phyloP scores from a whole-genome alignment of 2,329 filamentous ascomycete genomes.

The Ophiobolus disseminans region DNA sequence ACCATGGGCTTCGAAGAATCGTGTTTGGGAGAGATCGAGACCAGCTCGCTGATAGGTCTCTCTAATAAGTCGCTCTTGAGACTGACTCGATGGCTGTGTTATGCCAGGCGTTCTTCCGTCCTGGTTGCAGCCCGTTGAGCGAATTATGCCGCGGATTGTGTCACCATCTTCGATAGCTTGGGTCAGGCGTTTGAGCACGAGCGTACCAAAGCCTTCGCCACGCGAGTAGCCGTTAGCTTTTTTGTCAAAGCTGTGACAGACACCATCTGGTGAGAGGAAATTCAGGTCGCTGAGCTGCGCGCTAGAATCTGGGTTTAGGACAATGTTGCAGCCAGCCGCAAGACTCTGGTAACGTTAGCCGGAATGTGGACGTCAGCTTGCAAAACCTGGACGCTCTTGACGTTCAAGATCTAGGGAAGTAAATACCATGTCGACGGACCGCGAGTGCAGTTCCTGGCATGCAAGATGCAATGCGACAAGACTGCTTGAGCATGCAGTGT shows the following conservation, averaged over 20 bases:
- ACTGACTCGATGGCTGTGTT: background rate
- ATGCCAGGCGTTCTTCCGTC: background rate
- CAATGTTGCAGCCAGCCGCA: slow-evolving; percentile 21
- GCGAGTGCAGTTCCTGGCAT: slow-evolving; percentile 20
- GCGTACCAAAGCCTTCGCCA: too few relatives aligned
- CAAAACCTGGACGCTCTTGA: too few relatives aligned
- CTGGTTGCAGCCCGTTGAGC: background rate
- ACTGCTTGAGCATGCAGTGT: slow-evolving; percentile 38
- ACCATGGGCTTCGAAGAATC: slow-evolving; percentile 1
- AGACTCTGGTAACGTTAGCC: slow-evolving; percentile 12
- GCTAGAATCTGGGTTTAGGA: slow-evolving; percentile 16
- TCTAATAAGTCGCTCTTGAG: background rate
- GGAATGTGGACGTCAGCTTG: too few relatives aligned
- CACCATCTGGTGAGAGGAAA: too few relatives aligned
- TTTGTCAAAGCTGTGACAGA: too few relatives aligned
- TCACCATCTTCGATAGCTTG: background rate
- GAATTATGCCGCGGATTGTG: background rate
- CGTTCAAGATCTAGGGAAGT: background rate
- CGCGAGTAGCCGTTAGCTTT: too few relatives aligned
- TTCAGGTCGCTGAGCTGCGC: slow-evolving; percentile 14
- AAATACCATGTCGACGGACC: slow-evolving; percentile 11
- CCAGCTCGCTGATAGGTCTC: background rate
- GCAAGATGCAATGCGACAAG: slow-evolving; percentile 32
- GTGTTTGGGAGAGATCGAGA: background rate
- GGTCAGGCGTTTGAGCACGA: too few relatives aligned